These are phyloP conservation scores for Ramalina peruviana DNA, from an alignment of 495 filamentous ascomycete species.

Conservation along the genomic window DNA sequence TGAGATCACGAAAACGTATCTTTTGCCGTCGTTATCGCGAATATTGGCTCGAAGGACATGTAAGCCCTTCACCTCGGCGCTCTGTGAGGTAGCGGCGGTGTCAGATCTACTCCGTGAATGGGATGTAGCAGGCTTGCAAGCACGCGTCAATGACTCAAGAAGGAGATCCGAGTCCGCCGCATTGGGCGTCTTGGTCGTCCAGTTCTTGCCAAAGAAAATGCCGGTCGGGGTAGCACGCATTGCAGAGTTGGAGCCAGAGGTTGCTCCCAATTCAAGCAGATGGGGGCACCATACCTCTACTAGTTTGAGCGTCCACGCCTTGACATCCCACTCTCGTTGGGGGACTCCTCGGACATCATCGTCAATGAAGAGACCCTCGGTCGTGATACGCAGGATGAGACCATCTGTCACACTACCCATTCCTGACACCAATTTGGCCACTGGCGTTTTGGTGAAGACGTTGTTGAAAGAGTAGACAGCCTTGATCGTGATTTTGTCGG, in stretches of 20 bases:
- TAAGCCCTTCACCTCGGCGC: slow-evolving; percentile 42
- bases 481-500: slow-evolving; percentile 85
- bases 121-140: slow-evolving; percentile 40
- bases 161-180: slow-evolving; percentile 51
- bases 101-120: slow-evolving; percentile 14
- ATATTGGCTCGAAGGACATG: slow-evolving; percentile 74
- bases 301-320: slow-evolving; percentile 88
- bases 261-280: slow-evolving; percentile 21
- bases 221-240: slow-evolving; percentile 17
- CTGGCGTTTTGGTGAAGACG: slow-evolving; percentile 63
- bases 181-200: slow-evolving; percentile 31
- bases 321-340: slow-evolving; percentile 95
- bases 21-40: slow-evolving; percentile 69
- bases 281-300: slow-evolving; percentile 80
- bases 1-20: slow-evolving; percentile 68
- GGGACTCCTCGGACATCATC: slow-evolving; percentile 78
- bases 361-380: slow-evolving; percentile 90
- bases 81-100: slow-evolving; percentile 29
- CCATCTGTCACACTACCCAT: slow-evolving; percentile 70
- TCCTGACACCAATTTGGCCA: slow-evolving; percentile 66
- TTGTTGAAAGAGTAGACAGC: slow-evolving; percentile 86
- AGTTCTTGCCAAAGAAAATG: slow-evolving; percentile 27
- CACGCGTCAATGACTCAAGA: slow-evolving; percentile 39
- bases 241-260: slow-evolving; percentile 24
- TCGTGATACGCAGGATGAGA: slow-evolving; percentile 68